A percentile compares a stretch with the other conserved stretches of the same genome.
Evolutionary conservation across 148 eudicot genomes (phyloP).

Genomic region (Drosera capensis): DNA sequence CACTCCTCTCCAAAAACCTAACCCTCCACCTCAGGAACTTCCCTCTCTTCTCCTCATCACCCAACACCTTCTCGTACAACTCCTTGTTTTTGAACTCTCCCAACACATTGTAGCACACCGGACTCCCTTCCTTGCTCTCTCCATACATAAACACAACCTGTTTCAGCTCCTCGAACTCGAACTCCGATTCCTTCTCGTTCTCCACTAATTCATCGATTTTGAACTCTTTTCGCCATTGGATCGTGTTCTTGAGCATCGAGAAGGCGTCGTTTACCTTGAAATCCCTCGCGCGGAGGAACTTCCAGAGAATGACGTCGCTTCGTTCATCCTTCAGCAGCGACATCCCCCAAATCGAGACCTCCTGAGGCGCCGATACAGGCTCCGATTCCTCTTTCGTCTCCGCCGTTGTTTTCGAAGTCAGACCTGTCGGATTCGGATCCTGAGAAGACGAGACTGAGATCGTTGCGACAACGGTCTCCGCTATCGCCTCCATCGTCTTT

Average conservation of each 20-base stretch:
- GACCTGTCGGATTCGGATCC: background rate
- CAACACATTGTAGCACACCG: slow-evolving; percentile 50
- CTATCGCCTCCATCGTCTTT: slow-evolving; percentile 23
- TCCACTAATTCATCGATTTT: slow-evolving; percentile 32
- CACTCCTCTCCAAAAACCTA: slow-evolving; percentile 43
- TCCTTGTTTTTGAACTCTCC: slow-evolving; percentile 59
- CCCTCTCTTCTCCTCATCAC: slow-evolving; percentile 51
- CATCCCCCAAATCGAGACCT: slow-evolving; percentile 50
- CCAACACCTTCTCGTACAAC: slow-evolving; percentile 38
- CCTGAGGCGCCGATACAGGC: too few species aligned
- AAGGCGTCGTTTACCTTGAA: slow-evolving; percentile 59
- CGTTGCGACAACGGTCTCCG: slow-evolving; percentile 13
- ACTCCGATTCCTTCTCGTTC: slow-evolving; percentile 7
- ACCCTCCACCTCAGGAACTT: slow-evolving; percentile 47
- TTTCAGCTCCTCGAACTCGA: slow-evolving; percentile 21
- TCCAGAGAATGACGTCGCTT: slow-evolving; percentile 37
- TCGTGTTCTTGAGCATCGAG: slow-evolving; percentile 42
- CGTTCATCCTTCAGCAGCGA: slow-evolving; percentile 35
- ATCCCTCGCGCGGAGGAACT: slow-evolving; percentile 57
- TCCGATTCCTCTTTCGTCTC: slow-evolving; percentile 4
- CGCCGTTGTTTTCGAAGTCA: slow-evolving; percentile 2
- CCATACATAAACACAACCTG: slow-evolving; percentile 56
- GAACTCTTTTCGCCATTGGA: slow-evolving; percentile 51
- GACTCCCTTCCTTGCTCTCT: slow-evolving; percentile 39
- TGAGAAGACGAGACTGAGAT: slow-evolving; percentile 3